Base-by-base conservation (phyloP, 257 asterid species). In the Gynochthodes officinalis region DNA sequence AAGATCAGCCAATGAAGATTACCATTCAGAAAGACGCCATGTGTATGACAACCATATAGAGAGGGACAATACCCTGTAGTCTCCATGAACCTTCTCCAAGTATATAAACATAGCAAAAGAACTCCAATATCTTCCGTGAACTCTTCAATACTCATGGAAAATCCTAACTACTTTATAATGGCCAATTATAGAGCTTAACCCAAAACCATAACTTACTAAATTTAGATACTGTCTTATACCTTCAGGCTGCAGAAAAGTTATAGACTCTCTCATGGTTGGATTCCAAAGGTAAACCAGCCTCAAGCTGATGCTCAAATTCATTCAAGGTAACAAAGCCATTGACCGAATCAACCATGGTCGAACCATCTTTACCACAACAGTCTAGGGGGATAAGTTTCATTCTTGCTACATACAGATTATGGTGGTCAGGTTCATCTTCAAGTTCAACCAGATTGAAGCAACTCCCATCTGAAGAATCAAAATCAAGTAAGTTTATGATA, bases 1-100 rank as follows among this genome's bases (percentile, higher is more conserved):
- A 23, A 39, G n/a, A 81, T 73, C 74, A 85, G 67, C 92, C 95
- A 88, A 40, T 90, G 91, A n/a, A 86, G 74, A 23, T 78, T 82
- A 0, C 84, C 83, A 11, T 73, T 64, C 48, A 85, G 50, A 40
- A 79, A 80, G 21, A 82, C 42, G 8, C 89, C 92, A 0, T 61
- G 15, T 4, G 61, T 2, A 2, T 71, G 35, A 35, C n/a, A 68
- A 44, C 79, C 68, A 57, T 73, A 80, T 1, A 64, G 69, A 50
- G 73, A 82, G 2, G 81, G 84, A 62, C 76, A 79, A 67, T 43
- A 70, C 3, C 79, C 75, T 27, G 50, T 60, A n/a, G 37, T 61
- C 64, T 69, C 79, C 79, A 75, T 1, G 67, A 70, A 32, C 74
- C 77, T 18, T 79, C 80, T 67, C 89, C 90, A 23, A 85, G 78